Evolutionary conservation across 176 grass and related monocot genomes (phyloP).

Genomic region (Carex kokanica): DNA sequence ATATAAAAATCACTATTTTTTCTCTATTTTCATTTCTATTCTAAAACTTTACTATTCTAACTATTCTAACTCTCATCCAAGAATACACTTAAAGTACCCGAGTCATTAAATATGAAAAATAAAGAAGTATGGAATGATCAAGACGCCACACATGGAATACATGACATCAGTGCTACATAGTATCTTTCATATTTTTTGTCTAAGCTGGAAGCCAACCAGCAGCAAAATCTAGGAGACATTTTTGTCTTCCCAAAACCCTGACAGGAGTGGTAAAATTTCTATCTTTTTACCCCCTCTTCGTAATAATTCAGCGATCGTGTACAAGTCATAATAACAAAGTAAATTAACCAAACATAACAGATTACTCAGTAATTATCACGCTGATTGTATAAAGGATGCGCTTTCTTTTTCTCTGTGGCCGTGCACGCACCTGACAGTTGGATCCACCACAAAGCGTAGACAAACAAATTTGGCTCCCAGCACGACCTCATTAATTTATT

Average conservation of each 20-base stretch:
- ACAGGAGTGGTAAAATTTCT: neutral
- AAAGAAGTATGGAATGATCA: neutral
- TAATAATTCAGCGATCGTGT: neutral
- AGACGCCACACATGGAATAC: neutral
- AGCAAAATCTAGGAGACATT: constrained; percentile 18
- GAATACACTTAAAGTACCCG: no score
- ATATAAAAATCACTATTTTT: no score
- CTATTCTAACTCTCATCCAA: no score
- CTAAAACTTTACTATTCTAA: no score
- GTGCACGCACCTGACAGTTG: constrained; percentile 8
- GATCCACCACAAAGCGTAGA: neutral
- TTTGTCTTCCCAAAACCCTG: constrained; percentile 19
- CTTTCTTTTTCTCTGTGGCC: neutral
- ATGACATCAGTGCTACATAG: neutral
- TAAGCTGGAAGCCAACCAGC: constrained; percentile 19
- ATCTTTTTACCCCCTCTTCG: neutral
- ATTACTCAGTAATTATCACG: neutral
- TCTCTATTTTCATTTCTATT: no score
- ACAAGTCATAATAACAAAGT: neutral
- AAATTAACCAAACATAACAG: constrained; percentile 1
- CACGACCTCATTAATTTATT: neutral
- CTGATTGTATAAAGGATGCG: neutral
- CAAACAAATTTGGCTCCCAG: neutral
- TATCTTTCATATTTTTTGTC: neutral
- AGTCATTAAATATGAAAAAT: neutral